phyloP scores from a whole-genome alignment of 2,329 filamentous ascomycete species.

The Madurella fahalii region DNA sequence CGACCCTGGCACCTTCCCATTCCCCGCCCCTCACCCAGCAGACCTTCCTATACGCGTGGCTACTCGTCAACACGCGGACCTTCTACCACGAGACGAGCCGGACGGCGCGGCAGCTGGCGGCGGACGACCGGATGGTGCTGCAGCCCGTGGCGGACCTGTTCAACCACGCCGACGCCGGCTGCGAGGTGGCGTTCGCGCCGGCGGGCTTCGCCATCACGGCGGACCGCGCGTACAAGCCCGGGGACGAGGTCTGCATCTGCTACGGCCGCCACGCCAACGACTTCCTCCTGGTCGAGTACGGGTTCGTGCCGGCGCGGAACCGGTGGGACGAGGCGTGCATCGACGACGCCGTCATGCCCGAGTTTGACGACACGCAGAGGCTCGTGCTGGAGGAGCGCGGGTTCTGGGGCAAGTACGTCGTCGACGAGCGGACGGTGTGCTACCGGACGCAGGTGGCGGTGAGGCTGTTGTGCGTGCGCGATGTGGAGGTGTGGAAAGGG shows the following conservation, averaged over 20 bases:
- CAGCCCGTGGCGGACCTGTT: slow-evolving; percentile 72
- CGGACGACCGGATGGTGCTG: slow-evolving; percentile 60
- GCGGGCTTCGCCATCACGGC: slow-evolving; percentile 54
- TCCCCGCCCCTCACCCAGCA: slow-evolving; percentile 19
- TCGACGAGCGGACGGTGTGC: slow-evolving; percentile 49
- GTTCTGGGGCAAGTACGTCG: slow-evolving; percentile 49
- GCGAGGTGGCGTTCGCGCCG: slow-evolving; percentile 47
- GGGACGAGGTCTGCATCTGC: slow-evolving; percentile 64
- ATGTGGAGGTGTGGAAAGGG: slow-evolving; percentile 39
- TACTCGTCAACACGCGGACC: slow-evolving; percentile 58
- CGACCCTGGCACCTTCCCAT: slow-evolving; percentile 19
- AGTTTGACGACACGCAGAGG: slow-evolving; percentile 34
- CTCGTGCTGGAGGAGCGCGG: slow-evolving; percentile 40
- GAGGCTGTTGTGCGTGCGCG: slow-evolving; percentile 34
- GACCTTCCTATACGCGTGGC: slow-evolving; percentile 53
- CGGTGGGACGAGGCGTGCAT: slow-evolving; percentile 49
- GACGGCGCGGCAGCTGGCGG: slow-evolving; percentile 32
- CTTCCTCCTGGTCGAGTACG: slow-evolving; percentile 66
- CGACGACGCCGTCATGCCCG: slow-evolving; percentile 44
- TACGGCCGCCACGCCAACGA: slow-evolving; percentile 72
- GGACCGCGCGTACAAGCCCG: slow-evolving; percentile 45
- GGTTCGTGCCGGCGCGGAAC: slow-evolving; percentile 46
- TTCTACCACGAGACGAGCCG: slow-evolving; percentile 53
- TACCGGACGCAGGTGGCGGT: slow-evolving; percentile 54
- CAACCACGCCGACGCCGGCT: slow-evolving; percentile 52